phyloP scores from a whole-genome alignment of 2,329 filamentous ascomycete species.

The Botrytis squamosa region DNA sequence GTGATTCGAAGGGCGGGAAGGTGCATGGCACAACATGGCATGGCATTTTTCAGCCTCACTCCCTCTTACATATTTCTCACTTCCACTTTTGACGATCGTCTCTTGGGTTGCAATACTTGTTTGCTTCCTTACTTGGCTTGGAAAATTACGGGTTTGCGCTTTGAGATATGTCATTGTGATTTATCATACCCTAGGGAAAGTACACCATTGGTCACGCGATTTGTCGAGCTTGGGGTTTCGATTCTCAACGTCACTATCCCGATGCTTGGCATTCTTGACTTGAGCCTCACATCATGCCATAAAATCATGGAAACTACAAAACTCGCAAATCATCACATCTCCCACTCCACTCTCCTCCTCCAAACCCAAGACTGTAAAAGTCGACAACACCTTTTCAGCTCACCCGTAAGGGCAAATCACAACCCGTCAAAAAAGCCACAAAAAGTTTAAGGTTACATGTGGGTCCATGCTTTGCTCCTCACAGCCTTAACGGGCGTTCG shows the following conservation, averaged over 20 bases:
- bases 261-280: no score
- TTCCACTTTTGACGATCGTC: neutral
- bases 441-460: no score
- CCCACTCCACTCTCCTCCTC: neutral
- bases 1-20: conserved; percentile 2
- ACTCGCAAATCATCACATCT: neutral
- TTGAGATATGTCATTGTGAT: neutral
- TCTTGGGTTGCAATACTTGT: neutral
- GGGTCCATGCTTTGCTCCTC: neutral
- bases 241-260: no score
- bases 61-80: neutral
- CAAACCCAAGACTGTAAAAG: neutral
- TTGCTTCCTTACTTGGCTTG: neutral
- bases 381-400: neutral
- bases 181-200: neutral
- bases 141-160: no score
- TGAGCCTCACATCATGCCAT: no score
- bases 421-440: neutral
- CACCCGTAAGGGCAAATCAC: neutral
- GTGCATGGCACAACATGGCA: conserved; percentile 11
- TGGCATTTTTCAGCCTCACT: conserved; percentile 14
- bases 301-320: neutral
- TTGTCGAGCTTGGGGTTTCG: neutral
- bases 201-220: neutral
- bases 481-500: neutral